Evolutionary conservation across 768 basidiomycete genomes (phyloP), one percentile per base, ranked within the genome.

Genomic region (Panaeolus papilionaceus): DNA sequence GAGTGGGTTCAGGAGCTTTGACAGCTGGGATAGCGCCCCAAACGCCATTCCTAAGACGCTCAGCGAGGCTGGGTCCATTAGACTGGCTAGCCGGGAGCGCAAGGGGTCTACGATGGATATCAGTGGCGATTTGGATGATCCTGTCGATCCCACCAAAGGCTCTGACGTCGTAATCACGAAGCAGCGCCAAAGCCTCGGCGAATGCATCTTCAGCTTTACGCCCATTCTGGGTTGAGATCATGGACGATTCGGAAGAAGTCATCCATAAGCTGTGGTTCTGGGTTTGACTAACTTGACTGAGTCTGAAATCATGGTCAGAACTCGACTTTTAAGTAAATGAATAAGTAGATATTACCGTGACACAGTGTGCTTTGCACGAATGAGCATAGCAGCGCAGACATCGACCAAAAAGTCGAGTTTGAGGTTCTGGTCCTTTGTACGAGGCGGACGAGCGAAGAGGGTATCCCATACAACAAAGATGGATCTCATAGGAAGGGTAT

Each of bases 341-440:
- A 26, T 42, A 37, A 26, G 54, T 40, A 54, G 16, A 33, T 67
- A 83, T 40, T 71, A 90, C 92, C 86, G 80, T 44, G 88, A 82
- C 10, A 93, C 77, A 14, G 84, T 82, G 2, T 78, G 76, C 51
- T 86, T 85, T 1, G 85, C 83, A 63, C 86, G 83, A 23, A 92
- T 77, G 33, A 93, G 81, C 86, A 94, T 90, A 61, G 86, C 84
- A 0, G 88, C 83, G 68, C 91, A 92, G 38, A 94, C 78, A 69
- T 93, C 89, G 63, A 92, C 73, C n/a, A 93, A 81, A 70, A 83
- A 83, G 28, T 93, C 89, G 1, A 93, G 79, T 75, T 91, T 92
- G 23, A 86, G 85, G 69, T 86, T 86, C 8, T 69, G 69, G 68
- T 87, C 86, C 40, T 86, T 85, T 51, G 85, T 82, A 70, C 87